Evolutionary conservation across 78 protist species (phyloP).

Genomic region (Isochrysis galbana): DNA sequence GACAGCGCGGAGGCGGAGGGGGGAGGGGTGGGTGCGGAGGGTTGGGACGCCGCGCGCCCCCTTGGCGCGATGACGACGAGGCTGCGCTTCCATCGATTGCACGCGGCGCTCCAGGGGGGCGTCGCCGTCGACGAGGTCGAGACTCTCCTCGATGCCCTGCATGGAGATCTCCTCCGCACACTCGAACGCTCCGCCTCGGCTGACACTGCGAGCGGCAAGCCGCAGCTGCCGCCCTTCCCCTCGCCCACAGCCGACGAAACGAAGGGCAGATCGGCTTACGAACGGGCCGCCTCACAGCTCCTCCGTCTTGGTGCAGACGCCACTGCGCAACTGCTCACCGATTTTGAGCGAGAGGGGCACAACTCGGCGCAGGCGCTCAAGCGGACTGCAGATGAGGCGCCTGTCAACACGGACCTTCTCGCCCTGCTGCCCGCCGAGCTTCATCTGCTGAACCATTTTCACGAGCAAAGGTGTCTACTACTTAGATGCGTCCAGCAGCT

Average conservation of each 20-base stretch:
- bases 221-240: neutral
- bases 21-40: too few species aligned
- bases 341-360: neutral
- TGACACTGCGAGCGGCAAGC: neutral
- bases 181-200: neutral
- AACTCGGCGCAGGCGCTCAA: neutral
- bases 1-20: too few species aligned
- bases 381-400: neutral
- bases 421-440: neutral
- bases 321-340: neutral
- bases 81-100: neutral
- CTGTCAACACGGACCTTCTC: neutral
- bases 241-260: neutral
- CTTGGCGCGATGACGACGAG: too few species aligned
- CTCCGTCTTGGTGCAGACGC: neutral
- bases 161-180: neutral
- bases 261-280: neutral
- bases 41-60: too few species aligned
- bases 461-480: neutral
- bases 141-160: neutral
- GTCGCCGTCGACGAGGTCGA: neutral
- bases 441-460: neutral
- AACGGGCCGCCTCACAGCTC: neutral
- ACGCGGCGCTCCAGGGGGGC: neutral
- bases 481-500: neutral